These are phyloP conservation scores for Abrus pulchellus DNA, from an alignment of 306 rosid genomes.

Conservation along the genomic window DNA sequence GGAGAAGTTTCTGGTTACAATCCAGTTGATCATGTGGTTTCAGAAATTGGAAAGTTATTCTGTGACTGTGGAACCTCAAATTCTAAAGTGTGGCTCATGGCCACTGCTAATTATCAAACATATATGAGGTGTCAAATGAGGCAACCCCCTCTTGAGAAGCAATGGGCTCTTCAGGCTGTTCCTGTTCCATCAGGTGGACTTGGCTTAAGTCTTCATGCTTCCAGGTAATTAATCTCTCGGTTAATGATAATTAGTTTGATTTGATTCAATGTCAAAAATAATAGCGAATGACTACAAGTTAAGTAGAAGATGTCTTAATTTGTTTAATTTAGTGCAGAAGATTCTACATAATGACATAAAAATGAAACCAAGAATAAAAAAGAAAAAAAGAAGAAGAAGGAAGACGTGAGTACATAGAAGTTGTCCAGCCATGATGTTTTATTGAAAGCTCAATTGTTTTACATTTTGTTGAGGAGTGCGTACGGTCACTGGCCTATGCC, in stretches of 20 bases:
- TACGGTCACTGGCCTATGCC: slow-evolving; percentile 49
- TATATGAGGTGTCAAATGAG: slow-evolving; percentile 83
- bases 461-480: slow-evolving; percentile 45
- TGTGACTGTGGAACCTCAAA: slow-evolving; percentile 51
- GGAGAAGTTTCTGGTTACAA: slow-evolving; percentile 53
- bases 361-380: neutral
- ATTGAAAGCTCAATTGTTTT: slow-evolving; percentile 49
- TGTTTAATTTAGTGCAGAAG: slow-evolving; percentile 27
- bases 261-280: neutral
- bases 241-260: neutral
- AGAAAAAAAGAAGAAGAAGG: neutral
- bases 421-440: slow-evolving; percentile 41
- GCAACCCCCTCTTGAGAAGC: slow-evolving; percentile 80
- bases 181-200: slow-evolving; percentile 90
- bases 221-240: slow-evolving; percentile 59
- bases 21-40: slow-evolving; percentile 71
- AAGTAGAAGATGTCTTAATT: neutral
- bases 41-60: slow-evolving; percentile 72
- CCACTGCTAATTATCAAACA: slow-evolving; percentile 77
- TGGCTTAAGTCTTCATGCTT: slow-evolving; percentile 77
- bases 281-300: neutral
- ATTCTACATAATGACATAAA: neutral
- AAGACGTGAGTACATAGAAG: slow-evolving; percentile 29
- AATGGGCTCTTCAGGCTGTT: slow-evolving; percentile 88
- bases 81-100: slow-evolving; percentile 75